Evolutionary conservation across 1,139 yeast species (phyloP).

Genomic region (Sugiyamaella pinicola): DNA sequence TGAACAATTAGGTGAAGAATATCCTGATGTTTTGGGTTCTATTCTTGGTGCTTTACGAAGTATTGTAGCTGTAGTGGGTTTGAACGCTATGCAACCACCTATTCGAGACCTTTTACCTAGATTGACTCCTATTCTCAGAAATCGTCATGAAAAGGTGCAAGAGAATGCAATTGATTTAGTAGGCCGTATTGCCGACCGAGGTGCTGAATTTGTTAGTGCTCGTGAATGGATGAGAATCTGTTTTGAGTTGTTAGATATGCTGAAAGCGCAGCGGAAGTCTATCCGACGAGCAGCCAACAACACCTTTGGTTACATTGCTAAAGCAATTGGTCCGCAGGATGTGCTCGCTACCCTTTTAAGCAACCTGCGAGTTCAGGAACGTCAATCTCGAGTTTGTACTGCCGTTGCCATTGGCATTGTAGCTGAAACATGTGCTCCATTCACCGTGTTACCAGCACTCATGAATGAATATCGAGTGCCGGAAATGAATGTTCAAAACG

Average conservation of each 20-base stretch:
- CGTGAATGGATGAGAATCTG: constrained; percentile 98
- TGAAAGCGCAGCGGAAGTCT: constrained; percentile 78
- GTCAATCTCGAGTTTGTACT: constrained; percentile 94
- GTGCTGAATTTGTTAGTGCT: constrained; percentile 85
- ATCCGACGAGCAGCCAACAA: constrained; percentile 85
- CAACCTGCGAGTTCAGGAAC: constrained; percentile 87
- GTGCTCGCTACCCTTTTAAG: constrained; percentile 82
- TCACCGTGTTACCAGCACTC: constrained; percentile 91
- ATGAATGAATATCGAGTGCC: constrained; percentile 96
- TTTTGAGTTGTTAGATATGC: constrained; percentile 84
- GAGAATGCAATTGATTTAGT: constrained; percentile 78
- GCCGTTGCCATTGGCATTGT: constrained; percentile 98
- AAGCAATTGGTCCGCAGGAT: constrained; percentile 95
- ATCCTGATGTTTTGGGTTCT: constrained; percentile 91
- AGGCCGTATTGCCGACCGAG: constrained; percentile 79
- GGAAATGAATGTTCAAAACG: constrained; percentile 92
- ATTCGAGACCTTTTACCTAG: constrained; percentile 82
- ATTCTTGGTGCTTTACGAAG: constrained; percentile 68
- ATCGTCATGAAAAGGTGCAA: constrained; percentile 90
- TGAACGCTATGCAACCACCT: constrained; percentile 75
- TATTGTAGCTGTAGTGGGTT: constrained; percentile 55
- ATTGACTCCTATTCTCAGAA: constrained; percentile 86
- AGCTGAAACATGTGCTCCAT: constrained; percentile 91
- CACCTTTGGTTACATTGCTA: constrained; percentile 89
- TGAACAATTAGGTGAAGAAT: constrained; percentile 93